These are phyloP conservation scores for Wilhelminamyces savonicus DNA, from an alignment of 805 yeast genomes.

Conservation along the genomic window DNA sequence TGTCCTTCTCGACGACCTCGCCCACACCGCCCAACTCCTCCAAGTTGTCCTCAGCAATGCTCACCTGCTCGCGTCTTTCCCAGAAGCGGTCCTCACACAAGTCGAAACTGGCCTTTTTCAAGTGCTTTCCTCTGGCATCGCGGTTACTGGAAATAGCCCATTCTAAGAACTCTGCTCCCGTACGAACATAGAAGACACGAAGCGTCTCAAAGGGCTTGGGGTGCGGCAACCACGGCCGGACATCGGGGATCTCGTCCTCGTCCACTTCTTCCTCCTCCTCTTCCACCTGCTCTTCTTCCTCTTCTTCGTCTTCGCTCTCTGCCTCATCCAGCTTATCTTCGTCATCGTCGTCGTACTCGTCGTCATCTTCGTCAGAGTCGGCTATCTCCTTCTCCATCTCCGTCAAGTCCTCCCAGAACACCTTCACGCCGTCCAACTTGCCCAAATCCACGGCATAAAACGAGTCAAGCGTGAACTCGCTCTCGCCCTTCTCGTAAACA, in stretches of 20 bases:
- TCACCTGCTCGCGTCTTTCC: conserved; percentile 94
- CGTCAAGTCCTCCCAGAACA: conserved; percentile 83
- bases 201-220: conserved; percentile 89
- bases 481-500: conserved; percentile 82
- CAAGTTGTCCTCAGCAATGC: conserved; percentile 79
- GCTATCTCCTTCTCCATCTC: conserved; percentile 47
- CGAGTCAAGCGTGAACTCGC: conserved; percentile 77
- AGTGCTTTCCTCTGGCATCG: conserved; percentile 82
- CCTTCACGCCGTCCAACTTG: conserved; percentile 79
- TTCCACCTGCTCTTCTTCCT: conserved; percentile 64
- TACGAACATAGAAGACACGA: conserved; percentile 77
- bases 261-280: conserved; percentile 55
- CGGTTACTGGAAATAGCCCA: conserved; percentile 89
- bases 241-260: conserved; percentile 75
- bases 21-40: conserved; percentile 92
- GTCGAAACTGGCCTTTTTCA: conserved; percentile 85
- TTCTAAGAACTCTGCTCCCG: conserved; percentile 81
- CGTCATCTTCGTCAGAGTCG: conserved; percentile 61
- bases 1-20: conserved; percentile 74
- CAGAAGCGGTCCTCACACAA: conserved; percentile 94
- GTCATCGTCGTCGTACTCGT: conserved; percentile 54
- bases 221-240: conserved; percentile 94
- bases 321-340: conserved; percentile 62
- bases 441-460: conserved; percentile 82
- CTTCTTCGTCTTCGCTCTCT: conserved; percentile 42